Conservation (phyloP, 768 basidiomycete genomes). For the Leccinum subgranulosum region DNA sequence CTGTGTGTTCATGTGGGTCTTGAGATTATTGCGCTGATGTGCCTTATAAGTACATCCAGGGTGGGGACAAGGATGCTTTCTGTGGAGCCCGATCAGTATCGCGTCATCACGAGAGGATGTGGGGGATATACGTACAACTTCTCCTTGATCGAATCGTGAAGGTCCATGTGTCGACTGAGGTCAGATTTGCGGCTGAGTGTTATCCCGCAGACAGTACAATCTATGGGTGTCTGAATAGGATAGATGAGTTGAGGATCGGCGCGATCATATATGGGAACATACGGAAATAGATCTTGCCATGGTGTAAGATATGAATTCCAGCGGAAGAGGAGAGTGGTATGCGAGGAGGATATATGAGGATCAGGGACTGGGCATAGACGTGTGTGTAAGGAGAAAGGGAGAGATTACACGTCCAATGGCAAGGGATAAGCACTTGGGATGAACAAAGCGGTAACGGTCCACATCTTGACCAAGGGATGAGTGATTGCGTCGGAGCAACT, state of each 20-base stretch:
- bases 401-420: not conserved
- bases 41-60: conserved; percentile 19
- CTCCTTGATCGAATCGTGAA: conserved; percentile 22
- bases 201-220: conserved; percentile 16
- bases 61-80: conserved; percentile 24
- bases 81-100: conserved; percentile 10
- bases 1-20: conserved; percentile 29
- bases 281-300: not conserved
- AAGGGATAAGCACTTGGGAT: conserved; percentile 1
- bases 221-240: not conserved
- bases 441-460: not conserved
- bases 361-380: not conserved
- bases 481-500: conserved; percentile 27
- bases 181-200: conserved; percentile 25
- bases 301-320: not conserved
- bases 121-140: conserved; percentile 17
- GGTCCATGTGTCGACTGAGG: conserved; percentile 26
- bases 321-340: not conserved
- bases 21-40: conserved; percentile 28
- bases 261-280: not conserved
- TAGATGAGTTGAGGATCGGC: not conserved
- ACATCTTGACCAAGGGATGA: conserved; percentile 12
- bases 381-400: not conserved
- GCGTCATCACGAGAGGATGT: not conserved
- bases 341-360: not conserved